These are phyloP conservation scores for Nitzschia inconspicua DNA, from an alignment of 108 stramenopile species.

Conservation along the genomic window DNA sequence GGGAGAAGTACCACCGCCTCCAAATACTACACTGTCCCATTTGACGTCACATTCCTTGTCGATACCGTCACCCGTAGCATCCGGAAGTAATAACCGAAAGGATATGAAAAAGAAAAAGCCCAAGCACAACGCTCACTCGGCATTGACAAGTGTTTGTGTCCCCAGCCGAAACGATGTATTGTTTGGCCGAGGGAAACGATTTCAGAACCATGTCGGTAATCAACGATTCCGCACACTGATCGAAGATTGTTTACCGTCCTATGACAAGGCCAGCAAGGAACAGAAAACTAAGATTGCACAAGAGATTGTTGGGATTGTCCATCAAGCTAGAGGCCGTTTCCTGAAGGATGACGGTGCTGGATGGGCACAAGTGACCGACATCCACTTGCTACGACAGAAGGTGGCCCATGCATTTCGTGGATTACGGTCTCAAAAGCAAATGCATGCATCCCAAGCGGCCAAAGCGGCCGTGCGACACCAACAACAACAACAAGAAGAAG, in stretches of 20 bases:
- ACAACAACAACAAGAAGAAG: no score
- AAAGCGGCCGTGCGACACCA: no score
- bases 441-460: no score
- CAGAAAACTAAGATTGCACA: neutral
- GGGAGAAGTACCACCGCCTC: no score
- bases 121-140: no score
- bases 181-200: constrained; percentile 14
- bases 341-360: constrained; percentile 5
- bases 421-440: no score
- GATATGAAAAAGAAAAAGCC: no score
- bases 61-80: no score
- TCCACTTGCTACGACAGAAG: constrained; percentile 1
- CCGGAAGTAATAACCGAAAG: no score
- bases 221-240: constrained; percentile 9
- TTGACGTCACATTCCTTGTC: no score
- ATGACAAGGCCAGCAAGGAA: neutral
- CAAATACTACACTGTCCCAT: no score
- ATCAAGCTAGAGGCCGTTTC: constrained; percentile 1
- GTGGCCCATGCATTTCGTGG: constrained; percentile 13
- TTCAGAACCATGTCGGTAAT: constrained; percentile 8
- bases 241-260: neutral
- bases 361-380: neutral
- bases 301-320: neutral
- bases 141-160: neutral
- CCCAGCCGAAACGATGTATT: constrained; percentile 9